Evolutionary conservation across 2,329 filamentous ascomycete genomes (phyloP).

Genomic region (Coniochaeta pulveracea): DNA sequence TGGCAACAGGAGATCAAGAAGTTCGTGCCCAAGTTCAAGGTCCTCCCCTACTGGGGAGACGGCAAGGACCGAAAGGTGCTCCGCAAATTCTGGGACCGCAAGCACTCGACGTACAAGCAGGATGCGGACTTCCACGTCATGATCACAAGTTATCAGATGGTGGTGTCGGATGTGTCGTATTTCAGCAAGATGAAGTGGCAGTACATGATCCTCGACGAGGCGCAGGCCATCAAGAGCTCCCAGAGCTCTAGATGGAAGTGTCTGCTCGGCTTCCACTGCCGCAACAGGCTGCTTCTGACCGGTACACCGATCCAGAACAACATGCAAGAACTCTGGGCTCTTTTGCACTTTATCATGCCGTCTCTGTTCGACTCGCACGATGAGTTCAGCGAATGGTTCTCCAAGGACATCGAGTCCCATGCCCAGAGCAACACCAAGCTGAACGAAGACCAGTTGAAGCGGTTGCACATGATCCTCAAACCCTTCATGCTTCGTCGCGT

Average conservation of each 20-base stretch:
- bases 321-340: slow-evolving; percentile 97
- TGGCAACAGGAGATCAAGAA: slow-evolving; percentile 97
- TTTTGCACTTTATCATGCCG: slow-evolving; percentile 99
- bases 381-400: slow-evolving; percentile 90
- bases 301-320: slow-evolving; percentile 99
- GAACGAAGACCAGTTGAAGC: slow-evolving; percentile 93
- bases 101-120: slow-evolving; percentile 89
- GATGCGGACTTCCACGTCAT: slow-evolving; percentile 93
- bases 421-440: slow-evolving; percentile 99
- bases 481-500: slow-evolving; percentile 99
- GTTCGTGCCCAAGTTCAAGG: slow-evolving; percentile 91
- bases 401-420: slow-evolving; percentile 93
- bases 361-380: slow-evolving; percentile 91
- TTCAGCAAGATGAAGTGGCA: slow-evolving; percentile 99
- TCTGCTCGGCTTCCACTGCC: slow-evolving; percentile 84
- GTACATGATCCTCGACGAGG: slow-evolving; percentile 99
- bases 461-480: slow-evolving; percentile 97
- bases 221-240: slow-evolving; percentile 97
- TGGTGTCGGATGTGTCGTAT: slow-evolving; percentile 91
- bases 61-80: slow-evolving; percentile 90
- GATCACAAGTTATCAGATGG: slow-evolving; percentile 92
- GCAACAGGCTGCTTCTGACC: slow-evolving; percentile 85
- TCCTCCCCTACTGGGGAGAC: slow-evolving; percentile 94
- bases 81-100: slow-evolving; percentile 97
- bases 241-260: slow-evolving; percentile 96